phyloP scores from a whole-genome alignment of 1,284 basidiomycete species.

The Pseudomicrostroma phylloplanum region DNA sequence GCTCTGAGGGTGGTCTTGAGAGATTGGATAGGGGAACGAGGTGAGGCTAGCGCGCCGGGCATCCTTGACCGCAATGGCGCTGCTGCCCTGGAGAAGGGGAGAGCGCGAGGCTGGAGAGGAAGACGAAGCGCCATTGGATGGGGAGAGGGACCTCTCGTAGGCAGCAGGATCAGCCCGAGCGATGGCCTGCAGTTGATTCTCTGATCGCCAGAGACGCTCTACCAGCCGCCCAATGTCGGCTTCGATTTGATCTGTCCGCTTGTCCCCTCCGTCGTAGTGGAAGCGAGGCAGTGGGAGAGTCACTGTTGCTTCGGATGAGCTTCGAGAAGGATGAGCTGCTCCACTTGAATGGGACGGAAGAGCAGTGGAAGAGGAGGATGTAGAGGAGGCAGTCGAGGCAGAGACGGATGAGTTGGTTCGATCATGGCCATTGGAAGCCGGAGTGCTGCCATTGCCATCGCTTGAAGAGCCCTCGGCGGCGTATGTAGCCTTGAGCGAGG shows the following conservation, averaged over 20 bases:
- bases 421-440: not conserved
- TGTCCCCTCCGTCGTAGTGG: constrained; percentile 23
- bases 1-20: constrained; percentile 40
- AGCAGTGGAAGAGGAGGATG: not conserved
- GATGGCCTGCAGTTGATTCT: constrained; percentile 28
- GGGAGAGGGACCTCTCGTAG: not conserved
- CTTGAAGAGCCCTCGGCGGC: constrained; percentile 11
- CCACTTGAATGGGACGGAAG: too few relatives aligned
- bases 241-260: constrained; percentile 32
- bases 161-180: constrained; percentile 5
- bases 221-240: constrained; percentile 31
- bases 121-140: not conserved
- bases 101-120: not conserved
- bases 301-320: constrained; percentile 17
- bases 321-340: too few relatives aligned
- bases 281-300: constrained; percentile 37
- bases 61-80: not conserved
- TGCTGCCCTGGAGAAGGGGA: not conserved
- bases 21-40: constrained; percentile 43
- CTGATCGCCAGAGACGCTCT: constrained; percentile 40
- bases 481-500: constrained; percentile 25
- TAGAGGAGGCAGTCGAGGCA: not conserved
- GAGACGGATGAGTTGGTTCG: not conserved
- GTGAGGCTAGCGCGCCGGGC: constrained; percentile 5
- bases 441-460: not conserved